Base-by-base conservation (phyloP, 176 grass and related monocot species). In the Urochloa ruziziensis region DNA sequence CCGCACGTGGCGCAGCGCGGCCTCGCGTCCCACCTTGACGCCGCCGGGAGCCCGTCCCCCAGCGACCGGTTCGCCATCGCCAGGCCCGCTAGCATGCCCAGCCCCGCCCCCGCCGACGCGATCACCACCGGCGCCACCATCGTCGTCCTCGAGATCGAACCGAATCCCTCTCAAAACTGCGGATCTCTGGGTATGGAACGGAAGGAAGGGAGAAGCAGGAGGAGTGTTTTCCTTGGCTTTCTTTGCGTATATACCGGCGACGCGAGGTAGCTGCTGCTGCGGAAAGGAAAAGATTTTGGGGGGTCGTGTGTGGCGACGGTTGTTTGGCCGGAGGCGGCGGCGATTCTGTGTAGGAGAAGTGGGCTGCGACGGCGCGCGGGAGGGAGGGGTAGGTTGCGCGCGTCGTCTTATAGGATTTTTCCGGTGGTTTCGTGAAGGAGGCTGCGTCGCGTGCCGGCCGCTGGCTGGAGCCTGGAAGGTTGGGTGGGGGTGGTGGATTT, bases 31-130 rank as follows among this genome's bases (percentile, higher is more conserved):
- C 82, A 86, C 43, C 85, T 82, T 59, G 63, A 81, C 1, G 78
- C 32, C 69, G 84, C 78, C 12, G 80, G 78, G 79, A 78, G 56
- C 19, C 83, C 78, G 47, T 51, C 43, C 27, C 87, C 89, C 46
- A 86, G 66, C 7, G 82, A 79, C 79, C 78, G 82, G 81, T 88
- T 98, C 17, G 87, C 96, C 69, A 95, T 82, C 35, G 85, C 89
- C 75, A 88, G 80, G 7, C 96, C 92, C 13, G 96, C 96, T 49
- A 98, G 83, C 49, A 98, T 90, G 21, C 96, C 92, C 40, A 95
- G 87, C 18, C 96, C 96, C 25, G 96, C 96, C 18, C 96, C 96
- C 25, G 96, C 96, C 35, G 96, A 95, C 27, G 85, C 93, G 46
- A 95, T 81, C 59, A 82, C 91, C 15, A 81, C 19, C 62, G 93